Percentiles rank a stretch among this genome's conserved stretches.
phyloP scores from a whole-genome alignment of 768 basidiomycete genomes.

The Russula abietina region DNA sequence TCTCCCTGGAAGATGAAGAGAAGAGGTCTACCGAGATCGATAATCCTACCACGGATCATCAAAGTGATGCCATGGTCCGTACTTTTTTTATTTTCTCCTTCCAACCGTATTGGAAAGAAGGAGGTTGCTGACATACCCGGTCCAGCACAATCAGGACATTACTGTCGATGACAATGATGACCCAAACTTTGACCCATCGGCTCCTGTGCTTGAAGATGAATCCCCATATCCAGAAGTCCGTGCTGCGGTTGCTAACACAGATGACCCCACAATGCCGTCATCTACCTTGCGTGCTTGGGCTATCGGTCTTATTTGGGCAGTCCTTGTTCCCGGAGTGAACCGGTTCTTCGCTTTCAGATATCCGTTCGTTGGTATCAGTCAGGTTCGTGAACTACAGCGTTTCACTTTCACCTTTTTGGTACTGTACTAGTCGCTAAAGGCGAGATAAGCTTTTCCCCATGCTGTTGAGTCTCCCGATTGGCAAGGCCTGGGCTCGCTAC shows the following conservation, averaged over 20 bases:
- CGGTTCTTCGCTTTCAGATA: conserved; percentile 74
- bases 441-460: conserved; percentile 50
- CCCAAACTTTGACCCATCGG: conserved; percentile 33
- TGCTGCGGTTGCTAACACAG: no score
- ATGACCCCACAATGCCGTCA: no score
- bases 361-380: conserved; percentile 40
- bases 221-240: no score
- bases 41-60: conserved; percentile 7
- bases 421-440: conserved; percentile 2
- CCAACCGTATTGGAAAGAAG: neutral
- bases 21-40: conserved; percentile 25
- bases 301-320: no score
- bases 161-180: conserved; percentile 30
- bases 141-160: conserved; percentile 4
- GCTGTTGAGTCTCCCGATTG: no score
- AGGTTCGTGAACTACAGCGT: no score
- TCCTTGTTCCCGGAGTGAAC: conserved; percentile 66
- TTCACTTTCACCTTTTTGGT: neutral
- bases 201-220: no score
- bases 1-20: conserved; percentile 17
- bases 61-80: neutral
- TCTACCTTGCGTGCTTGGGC: no score
- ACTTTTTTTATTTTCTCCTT: no score
- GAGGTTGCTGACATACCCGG: no score
- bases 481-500: no score